These are phyloP conservation scores for Elsinoe australis DNA, from an alignment of 2,329 filamentous ascomycete species.

Conservation along the genomic window DNA sequence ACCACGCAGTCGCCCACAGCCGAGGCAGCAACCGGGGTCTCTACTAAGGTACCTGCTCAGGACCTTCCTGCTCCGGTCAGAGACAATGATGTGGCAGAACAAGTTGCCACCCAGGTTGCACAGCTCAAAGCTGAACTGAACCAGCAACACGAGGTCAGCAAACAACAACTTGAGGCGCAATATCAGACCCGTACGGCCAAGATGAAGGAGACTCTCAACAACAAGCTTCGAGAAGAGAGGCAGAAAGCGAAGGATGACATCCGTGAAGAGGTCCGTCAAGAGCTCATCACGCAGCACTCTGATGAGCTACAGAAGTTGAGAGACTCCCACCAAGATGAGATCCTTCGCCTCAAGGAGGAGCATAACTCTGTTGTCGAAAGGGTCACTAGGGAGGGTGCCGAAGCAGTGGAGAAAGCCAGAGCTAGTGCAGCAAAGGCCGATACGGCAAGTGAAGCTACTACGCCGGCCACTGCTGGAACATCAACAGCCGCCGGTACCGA, in stretches of 20 bases:
- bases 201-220: slow-evolving; percentile 61
- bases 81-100: slow-evolving; percentile 34
- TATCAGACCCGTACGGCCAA: slow-evolving; percentile 54
- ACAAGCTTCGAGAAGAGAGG: slow-evolving; percentile 52
- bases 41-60: not conserved
- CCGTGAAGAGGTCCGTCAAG: slow-evolving; percentile 29
- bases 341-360: slow-evolving; percentile 33
- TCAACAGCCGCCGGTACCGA: slow-evolving; percentile 19
- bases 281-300: slow-evolving; percentile 37
- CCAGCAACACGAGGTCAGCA: slow-evolving; percentile 31
- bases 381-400: slow-evolving; percentile 30
- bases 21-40: not conserved
- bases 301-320: slow-evolving; percentile 44
- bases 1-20: slow-evolving; percentile 26
- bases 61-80: slow-evolving; percentile 17
- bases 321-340: slow-evolving; percentile 39
- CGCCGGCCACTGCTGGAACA: slow-evolving; percentile 30
- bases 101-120: slow-evolving; percentile 40
- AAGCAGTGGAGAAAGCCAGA: slow-evolving; percentile 33
- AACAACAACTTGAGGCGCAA: slow-evolving; percentile 42
- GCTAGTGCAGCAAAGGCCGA: slow-evolving; percentile 23
- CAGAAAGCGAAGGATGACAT: slow-evolving; percentile 30
- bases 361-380: slow-evolving; percentile 33
- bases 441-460: too few relatives aligned
- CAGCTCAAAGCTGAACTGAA: slow-evolving; percentile 33